Conservation (phyloP, 2,329 filamentous ascomycete species). For the Trichoderma endophyticum region DNA sequence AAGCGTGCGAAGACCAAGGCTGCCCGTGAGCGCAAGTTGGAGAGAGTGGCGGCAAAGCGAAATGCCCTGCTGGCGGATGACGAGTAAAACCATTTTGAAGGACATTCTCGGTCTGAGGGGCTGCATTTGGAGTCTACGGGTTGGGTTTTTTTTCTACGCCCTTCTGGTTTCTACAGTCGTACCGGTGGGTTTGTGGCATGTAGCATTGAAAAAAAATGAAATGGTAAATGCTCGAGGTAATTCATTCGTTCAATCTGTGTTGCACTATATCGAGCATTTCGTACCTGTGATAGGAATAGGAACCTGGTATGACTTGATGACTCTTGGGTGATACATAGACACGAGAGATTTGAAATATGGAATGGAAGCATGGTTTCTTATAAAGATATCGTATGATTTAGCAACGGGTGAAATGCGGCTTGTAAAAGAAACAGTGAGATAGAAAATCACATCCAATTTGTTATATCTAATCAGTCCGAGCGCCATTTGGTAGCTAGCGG, state of each 20-base stretch:
- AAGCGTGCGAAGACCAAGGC: constrained; percentile 99
- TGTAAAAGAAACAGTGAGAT: not conserved
- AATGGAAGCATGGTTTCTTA: not conserved
- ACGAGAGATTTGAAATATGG: not conserved
- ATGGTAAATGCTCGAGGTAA: constrained; percentile 46
- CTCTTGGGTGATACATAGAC: not conserved
- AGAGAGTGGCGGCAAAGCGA: constrained; percentile 89
- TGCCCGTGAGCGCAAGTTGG: constrained; percentile 95
- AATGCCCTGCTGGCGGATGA: constrained; percentile 75
- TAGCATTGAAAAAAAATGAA: constrained; percentile 57
- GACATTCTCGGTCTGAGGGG: constrained; percentile 48
- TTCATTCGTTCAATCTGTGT: not conserved
- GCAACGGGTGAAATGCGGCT: not conserved
- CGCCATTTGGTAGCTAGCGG: constrained; percentile 21
- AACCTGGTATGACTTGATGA: not conserved
- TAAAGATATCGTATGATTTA: not conserved
- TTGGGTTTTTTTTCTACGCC: constrained; percentile 51
- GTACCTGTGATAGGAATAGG: not conserved
- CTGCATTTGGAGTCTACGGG: constrained; percentile 60
- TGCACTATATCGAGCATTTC: not conserved
- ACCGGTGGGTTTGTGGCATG: constrained; percentile 53
- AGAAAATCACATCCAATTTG: not conserved
- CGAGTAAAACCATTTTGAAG: constrained; percentile 48
- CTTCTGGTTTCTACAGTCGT: constrained; percentile 48
- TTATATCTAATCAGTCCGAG: not conserved